phyloP scores from a whole-genome alignment of 495 filamentous ascomycete genomes.

The Ramalina intermedia region DNA sequence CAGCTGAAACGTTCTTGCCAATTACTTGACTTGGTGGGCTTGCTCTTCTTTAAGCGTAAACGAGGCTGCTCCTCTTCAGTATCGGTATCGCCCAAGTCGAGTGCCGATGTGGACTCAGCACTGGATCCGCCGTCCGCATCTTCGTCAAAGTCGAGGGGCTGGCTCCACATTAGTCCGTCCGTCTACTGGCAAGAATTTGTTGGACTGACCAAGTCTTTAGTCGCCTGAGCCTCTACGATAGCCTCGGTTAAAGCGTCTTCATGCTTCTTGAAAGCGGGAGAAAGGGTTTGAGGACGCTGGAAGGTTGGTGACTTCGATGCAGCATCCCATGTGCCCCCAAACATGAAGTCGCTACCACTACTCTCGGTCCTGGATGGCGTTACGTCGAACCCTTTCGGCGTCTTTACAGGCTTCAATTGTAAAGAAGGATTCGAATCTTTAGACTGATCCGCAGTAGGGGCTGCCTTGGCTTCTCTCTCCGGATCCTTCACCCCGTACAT shows the following conservation, averaged over 20 bases:
- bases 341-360: conserved; percentile 5
- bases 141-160: conserved; percentile 30
- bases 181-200: not conserved
- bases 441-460: not conserved
- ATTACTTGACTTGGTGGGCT: conserved; percentile 9
- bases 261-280: conserved; percentile 6
- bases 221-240: conserved; percentile 40
- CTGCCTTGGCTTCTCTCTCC: not conserved
- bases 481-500: conserved; percentile 44
- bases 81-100: conserved; percentile 29
- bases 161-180: not conserved
- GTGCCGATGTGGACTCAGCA: conserved; percentile 4
- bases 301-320: not conserved
- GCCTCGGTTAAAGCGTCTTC: conserved; percentile 41
- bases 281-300: not conserved
- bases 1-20: conserved; percentile 48
- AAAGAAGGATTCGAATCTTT: not conserved
- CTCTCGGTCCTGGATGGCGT: conserved; percentile 11
- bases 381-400: not conserved
- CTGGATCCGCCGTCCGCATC: conserved; percentile 3
- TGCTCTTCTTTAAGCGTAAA: conserved; percentile 5
- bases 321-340: not conserved
- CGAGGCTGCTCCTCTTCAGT: conserved; percentile 24
- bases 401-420: conserved; percentile 7
- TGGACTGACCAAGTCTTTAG: conserved; percentile 37